Base-by-base conservation (phyloP, 2,329 filamentous ascomycete species). In the Boeremia lycopersici region DNA sequence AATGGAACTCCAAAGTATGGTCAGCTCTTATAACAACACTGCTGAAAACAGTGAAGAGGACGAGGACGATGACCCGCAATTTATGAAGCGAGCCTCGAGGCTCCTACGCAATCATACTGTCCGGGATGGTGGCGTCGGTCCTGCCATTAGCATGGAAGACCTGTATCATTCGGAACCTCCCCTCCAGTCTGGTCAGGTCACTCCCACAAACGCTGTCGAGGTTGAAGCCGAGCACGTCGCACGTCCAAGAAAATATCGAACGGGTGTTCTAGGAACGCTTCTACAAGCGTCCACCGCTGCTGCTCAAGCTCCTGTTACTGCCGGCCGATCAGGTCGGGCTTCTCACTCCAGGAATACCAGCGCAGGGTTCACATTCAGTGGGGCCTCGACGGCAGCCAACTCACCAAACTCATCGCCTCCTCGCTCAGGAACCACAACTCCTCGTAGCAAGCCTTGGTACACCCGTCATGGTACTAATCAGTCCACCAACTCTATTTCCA, bases 181-280 rank as follows among this genome's bases (percentile, higher is more conserved):
- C 9, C 56, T 70, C 8, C 66, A 57, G 11, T 84, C 81, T 13
- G 81, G 80, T 13, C 77, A 78, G 38, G 73, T 77, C 6, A 84
- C 81, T 2, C 82, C 79, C 2, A 73, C 72, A 1, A 72, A 77
- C 36, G 78, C 81, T 40, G 68, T 75, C 34, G 79, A 84, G 38
- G 79, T 82, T 19, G 81, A 82, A 42, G 82, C 84, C 38, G 82
- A 84, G 51, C 90, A 90, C 67, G 83, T 90, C 15, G 85, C 87
- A 39, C 80, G 81, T 36, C 89, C 89, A 4, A 76, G 80, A 19
- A 83, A 87, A 59, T 93, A 90, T 70, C 85, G 87, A 44, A 88
- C 87, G 28, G 89, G 91, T 28, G 84, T 93, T 41, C 78, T 96
- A 1, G 86, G 87, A 2, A 88, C 86, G 0, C 77, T 96, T 0